Conservation (phyloP, 2,329 filamentous ascomycete genomes). For the Trichophyton rubrum region DNA sequence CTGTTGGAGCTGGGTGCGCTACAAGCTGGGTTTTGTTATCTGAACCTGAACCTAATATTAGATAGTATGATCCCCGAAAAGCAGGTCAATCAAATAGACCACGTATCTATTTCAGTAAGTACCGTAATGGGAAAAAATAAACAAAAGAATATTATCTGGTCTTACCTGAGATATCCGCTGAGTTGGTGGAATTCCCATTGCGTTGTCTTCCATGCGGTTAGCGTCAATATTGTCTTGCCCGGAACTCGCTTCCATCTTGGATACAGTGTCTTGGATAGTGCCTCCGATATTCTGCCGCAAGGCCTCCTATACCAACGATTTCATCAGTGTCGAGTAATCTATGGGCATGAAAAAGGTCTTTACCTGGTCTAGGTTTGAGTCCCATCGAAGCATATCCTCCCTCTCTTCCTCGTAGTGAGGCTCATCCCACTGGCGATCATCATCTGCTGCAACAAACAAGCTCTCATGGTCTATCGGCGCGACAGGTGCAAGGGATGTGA, state of each 20-base stretch:
- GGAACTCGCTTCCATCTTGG: constrained; percentile 8
- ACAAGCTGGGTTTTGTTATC: constrained; percentile 59
- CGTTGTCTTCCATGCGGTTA: neutral
- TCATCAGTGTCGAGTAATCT: neutral
- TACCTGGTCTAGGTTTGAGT: constrained; percentile 42
- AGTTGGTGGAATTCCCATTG: constrained; percentile 30
- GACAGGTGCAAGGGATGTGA: neutral
- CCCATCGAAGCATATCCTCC: constrained; percentile 51
- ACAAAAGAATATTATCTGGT: neutral
- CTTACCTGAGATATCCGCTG: constrained; percentile 38
- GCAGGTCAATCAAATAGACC: constrained; percentile 33
- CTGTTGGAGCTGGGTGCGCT: constrained; percentile 74
- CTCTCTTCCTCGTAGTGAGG: constrained; percentile 40
- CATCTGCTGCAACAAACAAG: constrained; percentile 49
- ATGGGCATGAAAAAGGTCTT: constrained; percentile 10
- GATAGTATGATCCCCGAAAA: neutral
- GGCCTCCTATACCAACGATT: constrained; percentile 17
- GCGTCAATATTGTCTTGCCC: neutral
- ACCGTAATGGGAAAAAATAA: neutral
- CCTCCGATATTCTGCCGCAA: constrained; percentile 20
- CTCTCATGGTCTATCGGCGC: constrained; percentile 28
- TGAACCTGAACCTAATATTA: neutral
- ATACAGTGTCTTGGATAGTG: constrained; percentile 25
- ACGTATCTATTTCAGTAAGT: constrained; percentile 18
- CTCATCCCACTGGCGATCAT: constrained; percentile 49